Percentiles rank a stretch among this genome's conserved stretches.
These are phyloP conservation scores for Exophiala bonariae DNA, from an alignment of 2,329 filamentous ascomycete genomes.

Conservation along the genomic window DNA sequence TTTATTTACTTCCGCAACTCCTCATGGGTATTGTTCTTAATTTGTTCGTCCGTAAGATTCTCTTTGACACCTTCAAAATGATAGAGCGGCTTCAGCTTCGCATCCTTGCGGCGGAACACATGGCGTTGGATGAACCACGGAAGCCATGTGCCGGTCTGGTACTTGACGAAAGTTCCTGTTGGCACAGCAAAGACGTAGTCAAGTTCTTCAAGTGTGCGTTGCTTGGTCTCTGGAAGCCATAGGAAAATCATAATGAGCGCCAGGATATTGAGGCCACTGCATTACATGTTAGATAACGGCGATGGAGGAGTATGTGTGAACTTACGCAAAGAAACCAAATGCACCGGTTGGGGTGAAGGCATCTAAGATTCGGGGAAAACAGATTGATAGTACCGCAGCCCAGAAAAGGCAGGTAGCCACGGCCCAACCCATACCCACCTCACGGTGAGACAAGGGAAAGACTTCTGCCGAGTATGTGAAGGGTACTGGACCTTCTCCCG, in stretches of 20 bases:
- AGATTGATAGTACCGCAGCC: slow-evolving; percentile 47
- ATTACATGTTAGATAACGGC: slow-evolving; percentile 19
- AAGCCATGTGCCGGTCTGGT: slow-evolving; percentile 39
- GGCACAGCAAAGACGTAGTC: slow-evolving; percentile 51
- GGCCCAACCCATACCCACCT: slow-evolving; percentile 45
- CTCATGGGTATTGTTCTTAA: background rate
- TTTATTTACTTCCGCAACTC: too few species aligned
- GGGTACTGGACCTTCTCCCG: slow-evolving; percentile 50
- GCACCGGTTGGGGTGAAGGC: slow-evolving; percentile 24
- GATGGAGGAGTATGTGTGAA: too few species aligned
- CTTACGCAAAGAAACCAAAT: slow-evolving; percentile 45
- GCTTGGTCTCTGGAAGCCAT: slow-evolving; percentile 34
- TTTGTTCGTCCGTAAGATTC: background rate
- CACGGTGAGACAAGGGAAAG: slow-evolving; percentile 52
- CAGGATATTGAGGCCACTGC: slow-evolving; percentile 44
- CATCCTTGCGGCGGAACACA: slow-evolving; percentile 35
- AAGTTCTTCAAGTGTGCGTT: slow-evolving; percentile 31
- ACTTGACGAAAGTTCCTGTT: slow-evolving; percentile 40
- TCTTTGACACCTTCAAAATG: slow-evolving; percentile 39
- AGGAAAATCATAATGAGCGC: slow-evolving; percentile 50
- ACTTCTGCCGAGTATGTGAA: slow-evolving; percentile 52
- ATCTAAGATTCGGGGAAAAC: slow-evolving; percentile 32
- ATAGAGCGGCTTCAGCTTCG: slow-evolving; percentile 49
- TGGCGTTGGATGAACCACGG: slow-evolving; percentile 50
- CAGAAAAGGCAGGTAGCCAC: slow-evolving; percentile 52